Percentiles rank a stretch among this genome's conserved stretches.
These are phyloP conservation scores for Calcarisporium arbuscula DNA, from an alignment of 2,329 filamentous ascomycete species.

Conservation along the genomic window DNA sequence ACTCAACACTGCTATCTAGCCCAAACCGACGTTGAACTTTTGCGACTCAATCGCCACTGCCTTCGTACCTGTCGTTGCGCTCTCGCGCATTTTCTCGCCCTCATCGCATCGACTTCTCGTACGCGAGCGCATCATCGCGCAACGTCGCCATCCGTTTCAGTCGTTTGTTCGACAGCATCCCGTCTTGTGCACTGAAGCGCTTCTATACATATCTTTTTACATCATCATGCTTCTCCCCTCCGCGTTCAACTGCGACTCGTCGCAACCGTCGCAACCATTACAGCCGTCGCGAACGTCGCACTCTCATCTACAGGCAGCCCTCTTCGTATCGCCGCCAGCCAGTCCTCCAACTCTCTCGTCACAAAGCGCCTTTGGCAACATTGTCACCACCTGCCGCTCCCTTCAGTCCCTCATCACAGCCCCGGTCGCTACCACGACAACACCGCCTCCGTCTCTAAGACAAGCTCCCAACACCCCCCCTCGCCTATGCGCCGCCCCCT, in stretches of 20 bases:
- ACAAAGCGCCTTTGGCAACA: constrained; percentile 43
- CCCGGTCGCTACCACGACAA: constrained; percentile 20
- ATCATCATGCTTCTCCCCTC: constrained; percentile 51
- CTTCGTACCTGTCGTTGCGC: too few relatives aligned
- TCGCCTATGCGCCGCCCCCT: constrained; percentile 42
- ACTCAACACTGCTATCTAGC: too few relatives aligned
- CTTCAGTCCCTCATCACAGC: constrained; percentile 52
- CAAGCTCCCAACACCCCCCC: constrained; percentile 51
- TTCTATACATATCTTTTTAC: neutral
- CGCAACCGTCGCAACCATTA: constrained; percentile 34
- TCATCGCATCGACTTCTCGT: too few relatives aligned
- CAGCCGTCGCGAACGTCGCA: constrained; percentile 5
- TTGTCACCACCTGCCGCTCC: constrained; percentile 54
- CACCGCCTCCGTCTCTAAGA: constrained; percentile 23
- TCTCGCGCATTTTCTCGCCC: too few relatives aligned
- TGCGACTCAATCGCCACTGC: too few relatives aligned
- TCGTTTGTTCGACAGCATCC: neutral
- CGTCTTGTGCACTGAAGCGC: neutral
- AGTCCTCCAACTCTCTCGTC: constrained; percentile 44
- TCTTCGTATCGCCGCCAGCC: constrained; percentile 54
- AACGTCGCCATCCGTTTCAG: neutral
- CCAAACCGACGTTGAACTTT: too few relatives aligned
- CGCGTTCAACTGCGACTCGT: constrained; percentile 50
- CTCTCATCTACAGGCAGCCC: constrained; percentile 39
- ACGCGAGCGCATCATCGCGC: too few relatives aligned